Percentiles rank a stretch among this genome's conserved stretches.
Evolutionary conservation across 331 rosid genomes (phyloP).

Genomic region (Malus hybrid): DNA sequence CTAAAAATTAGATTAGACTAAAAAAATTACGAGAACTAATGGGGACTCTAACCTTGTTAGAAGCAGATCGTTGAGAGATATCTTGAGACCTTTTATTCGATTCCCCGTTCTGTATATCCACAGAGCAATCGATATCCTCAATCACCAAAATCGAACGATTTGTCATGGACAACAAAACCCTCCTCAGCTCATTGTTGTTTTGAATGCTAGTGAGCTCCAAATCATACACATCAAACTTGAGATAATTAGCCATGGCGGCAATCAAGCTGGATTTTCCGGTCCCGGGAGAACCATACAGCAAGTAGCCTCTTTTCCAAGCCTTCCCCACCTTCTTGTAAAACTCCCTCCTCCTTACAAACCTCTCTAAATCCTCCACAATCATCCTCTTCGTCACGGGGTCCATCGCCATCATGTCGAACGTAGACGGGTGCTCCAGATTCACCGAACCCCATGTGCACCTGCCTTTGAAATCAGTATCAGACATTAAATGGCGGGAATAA

Average conservation of each 20-base stretch:
- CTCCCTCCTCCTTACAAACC: neutral
- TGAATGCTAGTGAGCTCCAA: conserved; percentile 15
- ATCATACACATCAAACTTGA: conserved; percentile 29
- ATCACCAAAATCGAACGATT: conserved; percentile 29
- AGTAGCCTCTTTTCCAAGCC: conserved; percentile 42
- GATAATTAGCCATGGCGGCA: conserved; percentile 38
- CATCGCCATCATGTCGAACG: conserved; percentile 32
- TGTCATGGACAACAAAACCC: conserved; percentile 9
- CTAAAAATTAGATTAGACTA: too few relatives aligned
- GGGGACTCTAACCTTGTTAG: too few relatives aligned
- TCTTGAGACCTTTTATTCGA: too few relatives aligned
- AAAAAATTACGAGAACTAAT: too few relatives aligned
- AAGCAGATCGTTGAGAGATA: too few relatives aligned
- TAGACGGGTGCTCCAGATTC: conserved; percentile 32
- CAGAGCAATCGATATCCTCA: conserved; percentile 26
- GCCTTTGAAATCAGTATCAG: neutral
- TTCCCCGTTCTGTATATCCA: neutral
- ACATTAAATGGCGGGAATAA: too few relatives aligned
- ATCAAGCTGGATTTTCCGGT: conserved; percentile 33
- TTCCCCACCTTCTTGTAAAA: conserved; percentile 34
- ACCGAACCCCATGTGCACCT: conserved; percentile 18
- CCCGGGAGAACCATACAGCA: conserved; percentile 31
- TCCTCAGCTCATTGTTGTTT: conserved; percentile 4
- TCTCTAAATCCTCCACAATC: conserved; percentile 18
- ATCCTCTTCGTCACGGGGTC: conserved; percentile 20